phyloP scores from a whole-genome alignment of 2,329 filamentous ascomycete species.

The Aspergillus vadensis region DNA sequence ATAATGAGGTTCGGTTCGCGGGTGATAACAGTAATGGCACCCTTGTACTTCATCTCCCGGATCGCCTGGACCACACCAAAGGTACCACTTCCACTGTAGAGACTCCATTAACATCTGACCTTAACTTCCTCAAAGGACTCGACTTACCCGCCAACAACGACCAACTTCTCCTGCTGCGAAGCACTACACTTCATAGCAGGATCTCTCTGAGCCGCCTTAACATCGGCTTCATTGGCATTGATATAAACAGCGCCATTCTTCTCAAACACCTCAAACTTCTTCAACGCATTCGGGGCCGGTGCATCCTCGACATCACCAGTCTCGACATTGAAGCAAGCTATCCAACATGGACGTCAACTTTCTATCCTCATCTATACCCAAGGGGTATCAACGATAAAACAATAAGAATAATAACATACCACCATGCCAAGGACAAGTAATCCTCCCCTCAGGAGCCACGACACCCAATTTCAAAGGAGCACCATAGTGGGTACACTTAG shows the following conservation, averaged over 20 bases:
- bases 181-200: slow-evolving; percentile 72
- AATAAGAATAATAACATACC: slow-evolving; percentile 56
- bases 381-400: neutral
- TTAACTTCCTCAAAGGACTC: neutral
- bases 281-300: slow-evolving; percentile 82
- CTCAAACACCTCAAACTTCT: slow-evolving; percentile 77
- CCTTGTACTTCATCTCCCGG: slow-evolving; percentile 76
- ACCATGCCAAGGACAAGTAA: slow-evolving; percentile 97
- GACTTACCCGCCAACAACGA: slow-evolving; percentile 75
- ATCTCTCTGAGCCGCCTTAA: slow-evolving; percentile 74
- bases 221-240: slow-evolving; percentile 72
- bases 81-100: slow-evolving; percentile 71
- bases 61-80: slow-evolving; percentile 81
- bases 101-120: neutral
- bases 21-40: slow-evolving; percentile 78
- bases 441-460: slow-evolving; percentile 73
- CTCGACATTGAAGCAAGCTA: slow-evolving; percentile 87
- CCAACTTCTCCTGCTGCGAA: slow-evolving; percentile 60
- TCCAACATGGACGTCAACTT: neutral
- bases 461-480: slow-evolving; percentile 87
- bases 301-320: slow-evolving; percentile 95
- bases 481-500: slow-evolving; percentile 89
- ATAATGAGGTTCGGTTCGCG: slow-evolving; percentile 84
- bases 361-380: too few species aligned
- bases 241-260: slow-evolving; percentile 84